Evolutionary conservation across 164 flowering plant species (phyloP).

Genomic region (Vitis amurensis): DNA sequence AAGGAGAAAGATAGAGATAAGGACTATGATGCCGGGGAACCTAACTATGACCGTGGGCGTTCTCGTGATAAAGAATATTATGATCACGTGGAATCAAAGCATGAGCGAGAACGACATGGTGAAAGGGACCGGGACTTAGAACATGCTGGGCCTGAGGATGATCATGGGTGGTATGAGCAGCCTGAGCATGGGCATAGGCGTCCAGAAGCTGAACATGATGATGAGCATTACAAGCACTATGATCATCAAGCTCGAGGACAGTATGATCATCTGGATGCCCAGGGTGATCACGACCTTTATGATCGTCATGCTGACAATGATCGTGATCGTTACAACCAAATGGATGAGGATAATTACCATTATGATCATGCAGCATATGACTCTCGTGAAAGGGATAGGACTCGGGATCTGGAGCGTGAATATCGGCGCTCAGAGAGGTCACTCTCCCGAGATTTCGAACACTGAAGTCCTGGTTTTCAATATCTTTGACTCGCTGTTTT

Average conservation of each 20-base stretch:
- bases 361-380: slow-evolving; percentile 45
- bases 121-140: slow-evolving; percentile 50
- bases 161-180: slow-evolving; percentile 38
- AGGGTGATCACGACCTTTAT: slow-evolving; percentile 39
- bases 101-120: slow-evolving; percentile 44
- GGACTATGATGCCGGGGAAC: slow-evolving; percentile 34
- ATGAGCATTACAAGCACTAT: slow-evolving; percentile 39
- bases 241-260: slow-evolving; percentile 35
- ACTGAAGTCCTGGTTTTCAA: slow-evolving; percentile 8
- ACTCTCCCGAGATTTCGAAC: slow-evolving; percentile 50
- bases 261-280: slow-evolving; percentile 45
- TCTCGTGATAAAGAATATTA: slow-evolving; percentile 60
- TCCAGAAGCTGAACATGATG: slow-evolving; percentile 33
- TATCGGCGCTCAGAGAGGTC: slow-evolving; percentile 60
- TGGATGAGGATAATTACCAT: slow-evolving; percentile 55
- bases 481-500: background rate
- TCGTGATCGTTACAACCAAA: slow-evolving; percentile 55
- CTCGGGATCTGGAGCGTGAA: slow-evolving; percentile 41
- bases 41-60: slow-evolving; percentile 43
- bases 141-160: slow-evolving; percentile 47
- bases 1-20: slow-evolving; percentile 25
- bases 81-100: slow-evolving; percentile 53
- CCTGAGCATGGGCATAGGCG: slow-evolving; percentile 34
- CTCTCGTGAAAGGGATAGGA: slow-evolving; percentile 36
- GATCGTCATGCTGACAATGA: slow-evolving; percentile 38